These are phyloP conservation scores for Lagenidium sp. DNA, from an alignment of 352 stramenopile species.

Conservation along the genomic window DNA sequence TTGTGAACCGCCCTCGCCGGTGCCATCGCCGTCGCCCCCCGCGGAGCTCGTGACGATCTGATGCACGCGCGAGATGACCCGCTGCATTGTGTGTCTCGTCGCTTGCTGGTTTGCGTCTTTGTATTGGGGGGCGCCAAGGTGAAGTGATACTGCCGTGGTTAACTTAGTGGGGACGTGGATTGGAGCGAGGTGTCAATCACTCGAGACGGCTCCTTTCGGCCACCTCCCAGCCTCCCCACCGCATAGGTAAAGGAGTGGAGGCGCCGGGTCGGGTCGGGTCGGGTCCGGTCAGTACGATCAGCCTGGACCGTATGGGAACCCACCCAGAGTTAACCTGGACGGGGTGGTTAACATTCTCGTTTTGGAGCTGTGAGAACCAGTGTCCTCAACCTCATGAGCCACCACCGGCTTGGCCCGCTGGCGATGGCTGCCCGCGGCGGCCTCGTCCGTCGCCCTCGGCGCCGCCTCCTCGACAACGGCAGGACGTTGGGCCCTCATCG, in stretches of 20 bases:
- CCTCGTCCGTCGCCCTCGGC: neutral
- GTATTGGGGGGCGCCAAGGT: no score
- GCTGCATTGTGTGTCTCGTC: conserved; percentile 29
- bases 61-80: conserved; percentile 62
- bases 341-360: neutral
- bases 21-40: conserved; percentile 2
- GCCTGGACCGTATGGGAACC: neutral
- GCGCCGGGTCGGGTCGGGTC: no score
- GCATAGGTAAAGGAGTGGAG: no score
- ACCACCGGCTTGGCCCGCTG: neutral
- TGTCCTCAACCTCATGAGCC: no score
- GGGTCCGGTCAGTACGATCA: neutral
- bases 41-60: conserved; percentile 40
- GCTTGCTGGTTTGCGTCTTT: neutral
- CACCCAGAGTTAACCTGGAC: neutral
- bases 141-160: no score
- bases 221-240: neutral
- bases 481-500: neutral
- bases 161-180: neutral
- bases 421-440: neutral
- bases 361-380: no score
- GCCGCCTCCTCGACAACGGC: neutral
- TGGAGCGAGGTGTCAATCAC: neutral
- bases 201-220: neutral
- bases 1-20: neutral